Evolutionary conservation across 495 filamentous ascomycete genomes (phyloP).

Genomic region (Aspergillus kassunensis): DNA sequence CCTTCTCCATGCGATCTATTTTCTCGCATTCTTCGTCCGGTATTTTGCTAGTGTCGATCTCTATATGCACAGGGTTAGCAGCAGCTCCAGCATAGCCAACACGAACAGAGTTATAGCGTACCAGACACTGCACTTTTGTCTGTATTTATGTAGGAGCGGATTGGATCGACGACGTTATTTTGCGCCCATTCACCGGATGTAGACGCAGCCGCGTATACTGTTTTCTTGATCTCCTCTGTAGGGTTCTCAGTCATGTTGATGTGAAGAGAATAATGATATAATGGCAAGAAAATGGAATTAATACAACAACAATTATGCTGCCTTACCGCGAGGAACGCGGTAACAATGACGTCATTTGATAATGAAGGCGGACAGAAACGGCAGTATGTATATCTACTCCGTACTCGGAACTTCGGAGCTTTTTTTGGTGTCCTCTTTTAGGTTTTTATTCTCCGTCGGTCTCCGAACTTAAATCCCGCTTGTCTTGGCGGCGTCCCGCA

Average conservation of each 20-base stretch:
- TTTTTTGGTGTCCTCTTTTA: too few species aligned
- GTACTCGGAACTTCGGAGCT: neutral
- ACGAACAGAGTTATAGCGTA: neutral
- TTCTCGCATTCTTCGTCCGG: constrained; percentile 6
- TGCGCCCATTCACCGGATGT: constrained; percentile 3
- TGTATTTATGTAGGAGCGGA: neutral
- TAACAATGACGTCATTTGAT: neutral
- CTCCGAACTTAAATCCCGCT: neutral
- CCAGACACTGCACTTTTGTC: neutral
- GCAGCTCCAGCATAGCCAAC: neutral
- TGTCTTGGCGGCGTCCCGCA: neutral
- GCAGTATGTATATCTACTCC: too few species aligned
- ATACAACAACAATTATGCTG: neutral
- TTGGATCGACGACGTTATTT: constrained; percentile 1
- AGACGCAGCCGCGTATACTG: neutral
- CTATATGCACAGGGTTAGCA: neutral
- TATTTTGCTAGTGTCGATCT: neutral
- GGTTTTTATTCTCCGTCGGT: too few species aligned
- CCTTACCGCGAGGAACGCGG: neutral
- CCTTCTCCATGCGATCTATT: constrained; percentile 29
- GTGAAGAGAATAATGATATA: neutral
- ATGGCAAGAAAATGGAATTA: too few species aligned
- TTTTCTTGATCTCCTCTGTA: constrained; percentile 3
- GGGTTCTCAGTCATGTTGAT: neutral
- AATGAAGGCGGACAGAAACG: too few species aligned